Percentiles rank a stretch among this genome's conserved stretches.
Conservation (phyloP, 306 rosid species). For the Fragaria iinumae region DNA sequence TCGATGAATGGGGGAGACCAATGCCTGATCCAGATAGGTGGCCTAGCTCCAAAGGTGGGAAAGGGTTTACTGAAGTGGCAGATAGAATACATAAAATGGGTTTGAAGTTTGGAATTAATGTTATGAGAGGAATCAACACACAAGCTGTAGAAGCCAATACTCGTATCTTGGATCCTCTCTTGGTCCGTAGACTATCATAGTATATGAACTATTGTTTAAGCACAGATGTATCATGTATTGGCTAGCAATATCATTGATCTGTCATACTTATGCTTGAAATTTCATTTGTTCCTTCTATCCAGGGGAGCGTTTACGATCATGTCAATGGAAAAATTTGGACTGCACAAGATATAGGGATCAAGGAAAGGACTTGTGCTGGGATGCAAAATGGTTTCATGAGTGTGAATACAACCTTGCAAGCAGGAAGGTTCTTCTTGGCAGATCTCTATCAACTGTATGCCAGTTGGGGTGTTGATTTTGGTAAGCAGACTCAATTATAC, state of each 20-base stretch:
- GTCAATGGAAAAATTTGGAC: conserved; percentile 42
- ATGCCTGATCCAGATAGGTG: conserved; percentile 79
- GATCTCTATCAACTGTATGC: not conserved
- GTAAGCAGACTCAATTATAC: conserved; percentile 12
- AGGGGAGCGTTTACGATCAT: conserved; percentile 66
- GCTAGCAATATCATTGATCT: not conserved
- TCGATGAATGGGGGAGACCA: conserved; percentile 94
- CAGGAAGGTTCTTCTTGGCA: conserved; percentile 1
- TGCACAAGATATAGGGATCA: conserved; percentile 2
- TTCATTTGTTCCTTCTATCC: conserved; percentile 15
- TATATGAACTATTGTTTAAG: not conserved
- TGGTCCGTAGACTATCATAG: not conserved
- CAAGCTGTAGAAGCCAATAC: conserved; percentile 87
- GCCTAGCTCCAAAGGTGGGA: conserved; percentile 84
- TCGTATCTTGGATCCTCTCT: conserved; percentile 59
- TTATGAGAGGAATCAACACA: conserved; percentile 95
- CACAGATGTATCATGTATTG: not conserved
- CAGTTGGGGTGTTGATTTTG: conserved; percentile 5
- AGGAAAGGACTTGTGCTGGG: conserved; percentile 8
- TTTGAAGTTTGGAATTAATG: conserved; percentile 89
- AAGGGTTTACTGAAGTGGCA: conserved; percentile 72
- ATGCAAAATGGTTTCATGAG: not conserved
- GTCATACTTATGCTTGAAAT: conserved; percentile 15
- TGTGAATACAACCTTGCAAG: conserved; percentile 4
- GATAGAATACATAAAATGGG: conserved; percentile 73